These are phyloP conservation scores for Phytophthora fragariae DNA, from an alignment of 352 stramenopile genomes.

Conservation along the genomic window DNA sequence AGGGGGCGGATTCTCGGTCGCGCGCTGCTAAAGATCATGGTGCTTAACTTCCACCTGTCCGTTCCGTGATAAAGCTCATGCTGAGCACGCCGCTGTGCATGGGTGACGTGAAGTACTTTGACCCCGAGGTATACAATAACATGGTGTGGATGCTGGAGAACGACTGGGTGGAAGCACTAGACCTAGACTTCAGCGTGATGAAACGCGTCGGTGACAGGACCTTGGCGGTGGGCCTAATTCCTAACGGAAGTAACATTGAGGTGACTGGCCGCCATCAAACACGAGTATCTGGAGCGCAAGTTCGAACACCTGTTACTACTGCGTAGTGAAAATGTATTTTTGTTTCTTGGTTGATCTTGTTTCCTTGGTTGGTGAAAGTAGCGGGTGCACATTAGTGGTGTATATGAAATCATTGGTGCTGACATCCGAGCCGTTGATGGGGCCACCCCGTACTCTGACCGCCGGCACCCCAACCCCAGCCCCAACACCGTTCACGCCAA, in stretches of 20 bases:
- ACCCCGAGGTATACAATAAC: conserved; percentile 66
- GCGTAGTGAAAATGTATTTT: no score
- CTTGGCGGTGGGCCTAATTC: conserved; percentile 63
- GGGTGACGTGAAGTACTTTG: conserved; percentile 92
- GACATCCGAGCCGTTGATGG: no score
- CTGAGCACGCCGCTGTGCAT: conserved; percentile 95
- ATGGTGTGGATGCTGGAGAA: conserved; percentile 76
- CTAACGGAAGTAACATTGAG: conserved; percentile 64
- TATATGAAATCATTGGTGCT: no score
- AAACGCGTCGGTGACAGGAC: conserved; percentile 36
- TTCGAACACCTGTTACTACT: not conserved
- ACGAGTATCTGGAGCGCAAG: conserved; percentile 79
- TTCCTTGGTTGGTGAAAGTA: no score
- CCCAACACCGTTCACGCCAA: no score
- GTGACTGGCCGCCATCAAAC: conserved; percentile 96
- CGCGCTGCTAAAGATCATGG: conserved; percentile 89
- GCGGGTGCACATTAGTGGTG: no score
- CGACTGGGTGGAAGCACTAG: conserved; percentile 41
- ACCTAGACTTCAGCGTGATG: conserved; percentile 65
- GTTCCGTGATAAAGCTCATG: conserved; percentile 98
- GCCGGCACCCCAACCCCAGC: no score
- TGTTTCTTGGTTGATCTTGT: no score
- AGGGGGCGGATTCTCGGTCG: conserved; percentile 62
- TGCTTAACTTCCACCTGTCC: conserved; percentile 95
- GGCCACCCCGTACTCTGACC: no score